A percentile compares a stretch with the other conserved stretches of the same genome.
Evolutionary conservation across 2,329 filamentous ascomycete species (phyloP).

Genomic region (Arthrobotrys iridis): DNA sequence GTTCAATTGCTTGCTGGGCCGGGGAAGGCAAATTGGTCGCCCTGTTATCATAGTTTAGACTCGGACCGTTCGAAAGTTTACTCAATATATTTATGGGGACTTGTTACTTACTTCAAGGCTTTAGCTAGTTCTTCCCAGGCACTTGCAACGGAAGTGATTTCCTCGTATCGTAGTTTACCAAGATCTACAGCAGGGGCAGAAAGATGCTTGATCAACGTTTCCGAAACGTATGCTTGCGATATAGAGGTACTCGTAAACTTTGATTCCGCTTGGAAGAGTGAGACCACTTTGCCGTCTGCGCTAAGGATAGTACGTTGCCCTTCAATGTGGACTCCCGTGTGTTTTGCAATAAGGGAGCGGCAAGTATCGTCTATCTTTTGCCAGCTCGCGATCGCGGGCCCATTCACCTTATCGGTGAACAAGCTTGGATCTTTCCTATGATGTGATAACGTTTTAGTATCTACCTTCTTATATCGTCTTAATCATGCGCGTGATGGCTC

Average conservation of each 20-base stretch:
- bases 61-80: no score
- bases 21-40: neutral
- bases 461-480: no score
- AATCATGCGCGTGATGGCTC: neutral
- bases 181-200: neutral
- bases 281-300: neutral
- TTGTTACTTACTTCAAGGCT: neutral
- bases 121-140: neutral
- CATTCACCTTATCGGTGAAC: neutral
- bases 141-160: neutral
- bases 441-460: no score
- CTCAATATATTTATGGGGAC: neutral
- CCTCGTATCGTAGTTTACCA: neutral
- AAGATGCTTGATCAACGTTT: neutral
- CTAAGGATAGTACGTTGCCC: neutral
- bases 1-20: neutral
- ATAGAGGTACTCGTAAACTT: neutral
- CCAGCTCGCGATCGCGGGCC: neutral
- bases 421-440: neutral
- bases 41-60: neutral
- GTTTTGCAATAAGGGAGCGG: neutral
- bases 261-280: neutral
- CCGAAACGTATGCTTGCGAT: neutral
- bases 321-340: neutral
- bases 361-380: neutral